Evolutionary conservation across 257 asterid genomes (phyloP), one percentile per base, ranked within the genome.

Genomic region (Plantago ovata): DNA sequence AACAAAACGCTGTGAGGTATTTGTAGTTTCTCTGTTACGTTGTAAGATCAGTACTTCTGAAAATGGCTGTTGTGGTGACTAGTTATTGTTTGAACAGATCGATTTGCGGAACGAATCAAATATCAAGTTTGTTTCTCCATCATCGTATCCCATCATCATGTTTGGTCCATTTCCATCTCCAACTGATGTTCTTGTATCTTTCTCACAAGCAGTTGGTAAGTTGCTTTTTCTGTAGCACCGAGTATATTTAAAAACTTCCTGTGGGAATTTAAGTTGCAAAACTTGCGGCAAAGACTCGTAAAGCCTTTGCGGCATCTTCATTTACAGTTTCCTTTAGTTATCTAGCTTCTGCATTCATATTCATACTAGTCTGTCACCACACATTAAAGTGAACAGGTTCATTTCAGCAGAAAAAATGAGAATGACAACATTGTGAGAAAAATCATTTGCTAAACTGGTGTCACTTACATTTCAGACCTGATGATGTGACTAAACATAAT

Each of bases 81-180:
- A 53, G 32, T 51, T 55, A 24, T 64, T 53, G 56, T 63, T 60
- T 66, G 57, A 52, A 68, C 93, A 92, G 98, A 77, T 92, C 77
- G 96, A 92, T 76, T 70, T 86, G 84, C 81, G 81, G 66, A 76
- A 68, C 69, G 91, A 85, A 72, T 79, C 86, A 40, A 65, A 45
- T 39, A 66, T 92, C 59, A 84, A 74, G 85, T 61, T 88, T 60
- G 69, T 80, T 63, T 78, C 95, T 60, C 70, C 77, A 53, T 56
- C 72, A 23, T 72, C 94, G 22, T 88, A 74, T 81, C 95, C 95
- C 39, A 67, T 92, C 50, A 82, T 88, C 72, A 85, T 87, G 53
- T 88, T 88, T 70, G 97, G 98, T 38, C 95, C 97, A 67, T 85
- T 92, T 79, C 75, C 86, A 77, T 92, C 94, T 28, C 95, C 97